Evolutionary conservation across 768 basidiomycete species (phyloP).

Genomic region (Psilocybe cubensis): DNA sequence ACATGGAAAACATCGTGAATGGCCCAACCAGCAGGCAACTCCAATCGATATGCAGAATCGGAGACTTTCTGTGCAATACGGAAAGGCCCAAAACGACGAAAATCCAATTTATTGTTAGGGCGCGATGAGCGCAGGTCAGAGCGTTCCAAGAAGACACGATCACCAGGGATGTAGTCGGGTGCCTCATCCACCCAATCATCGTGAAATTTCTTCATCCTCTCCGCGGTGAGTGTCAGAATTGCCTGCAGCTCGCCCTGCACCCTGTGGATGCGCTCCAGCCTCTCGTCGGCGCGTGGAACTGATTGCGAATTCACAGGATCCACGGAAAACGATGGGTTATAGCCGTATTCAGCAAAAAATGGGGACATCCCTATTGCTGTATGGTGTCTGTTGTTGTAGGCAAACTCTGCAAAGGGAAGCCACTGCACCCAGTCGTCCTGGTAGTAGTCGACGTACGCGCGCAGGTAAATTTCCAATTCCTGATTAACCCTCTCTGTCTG

Average conservation of each 20-base stretch:
- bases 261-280: neutral
- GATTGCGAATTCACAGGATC: constrained; percentile 1
- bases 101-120: too few species aligned
- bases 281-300: neutral
- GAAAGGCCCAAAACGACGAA: too few species aligned
- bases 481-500: too few species aligned
- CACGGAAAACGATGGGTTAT: neutral
- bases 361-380: too few species aligned
- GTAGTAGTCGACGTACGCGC: too few species aligned
- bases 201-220: constrained; percentile 1
- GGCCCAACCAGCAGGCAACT: neutral
- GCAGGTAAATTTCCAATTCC: too few species aligned
- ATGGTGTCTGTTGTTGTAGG: too few species aligned
- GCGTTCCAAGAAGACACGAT: neutral
- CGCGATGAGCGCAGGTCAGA: too few species aligned
- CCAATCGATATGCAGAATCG: neutral
- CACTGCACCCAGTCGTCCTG: too few species aligned
- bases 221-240: neutral
- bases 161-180: neutral
- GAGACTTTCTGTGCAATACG: neutral
- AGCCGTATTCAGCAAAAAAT: neutral
- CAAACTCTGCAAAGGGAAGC: too few species aligned
- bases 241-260: neutral
- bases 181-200: neutral
- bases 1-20: constrained; percentile 5